Conservation (phyloP, 108 stramenopile genomes). For the Pseudonitzschia multiseries region DNA sequence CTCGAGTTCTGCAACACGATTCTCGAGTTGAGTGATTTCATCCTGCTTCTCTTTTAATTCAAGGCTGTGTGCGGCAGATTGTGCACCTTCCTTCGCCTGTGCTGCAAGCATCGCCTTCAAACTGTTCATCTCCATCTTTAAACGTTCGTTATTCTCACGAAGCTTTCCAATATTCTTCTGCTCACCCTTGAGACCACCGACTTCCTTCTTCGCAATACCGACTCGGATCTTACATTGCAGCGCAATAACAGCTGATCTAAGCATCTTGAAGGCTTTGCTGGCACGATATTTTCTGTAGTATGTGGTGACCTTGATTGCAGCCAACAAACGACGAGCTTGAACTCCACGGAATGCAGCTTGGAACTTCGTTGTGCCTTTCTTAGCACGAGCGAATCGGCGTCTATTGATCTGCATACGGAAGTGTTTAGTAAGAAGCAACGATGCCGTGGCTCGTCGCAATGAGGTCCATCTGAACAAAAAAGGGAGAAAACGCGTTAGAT, state of each 20-base stretch:
- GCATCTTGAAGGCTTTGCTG: constrained; percentile 38
- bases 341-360: constrained; percentile 80
- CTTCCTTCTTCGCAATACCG: constrained; percentile 53
- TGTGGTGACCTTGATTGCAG: constrained; percentile 67
- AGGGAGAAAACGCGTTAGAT: constrained; percentile 2
- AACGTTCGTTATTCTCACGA: constrained; percentile 82
- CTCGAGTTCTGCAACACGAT: constrained; percentile 77
- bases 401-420: constrained; percentile 75
- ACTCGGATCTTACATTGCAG: constrained; percentile 74
- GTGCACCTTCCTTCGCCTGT: constrained; percentile 70
- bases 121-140: constrained; percentile 90
- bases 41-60: constrained; percentile 65
- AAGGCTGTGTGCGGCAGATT: constrained; percentile 53
- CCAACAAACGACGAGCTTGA: constrained; percentile 48
- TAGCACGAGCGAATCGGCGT: constrained; percentile 49
- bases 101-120: constrained; percentile 89
- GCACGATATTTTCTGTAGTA: constrained; percentile 46
- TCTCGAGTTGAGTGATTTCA: constrained; percentile 70
- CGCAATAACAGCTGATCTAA: constrained; percentile 73
- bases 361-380: constrained; percentile 57
- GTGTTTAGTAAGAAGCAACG: constrained; percentile 76
- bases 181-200: constrained; percentile 68
- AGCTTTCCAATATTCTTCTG: constrained; percentile 88
- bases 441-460: constrained; percentile 77
- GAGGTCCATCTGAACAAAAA: constrained; percentile 60